A percentile compares a stretch with the other conserved stretches of the same genome.
phyloP scores from a whole-genome alignment of 176 grass and related monocot genomes.

The Cenchrus fungigraminus region DNA sequence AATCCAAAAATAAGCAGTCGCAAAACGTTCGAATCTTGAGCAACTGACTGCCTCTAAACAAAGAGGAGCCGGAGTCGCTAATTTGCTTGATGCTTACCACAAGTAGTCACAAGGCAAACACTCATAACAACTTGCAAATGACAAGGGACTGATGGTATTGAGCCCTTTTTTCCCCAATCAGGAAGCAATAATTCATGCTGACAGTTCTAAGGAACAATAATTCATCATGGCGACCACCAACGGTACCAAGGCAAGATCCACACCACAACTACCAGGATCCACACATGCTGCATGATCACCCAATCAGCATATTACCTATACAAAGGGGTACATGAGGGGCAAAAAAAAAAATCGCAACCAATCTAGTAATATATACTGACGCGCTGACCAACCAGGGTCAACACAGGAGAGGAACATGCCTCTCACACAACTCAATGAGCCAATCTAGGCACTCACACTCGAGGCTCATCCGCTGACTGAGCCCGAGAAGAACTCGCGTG shows the following conservation, averaged over 20 bases:
- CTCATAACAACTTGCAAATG: conserved; percentile 13
- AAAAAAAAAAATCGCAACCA: conserved; percentile 7
- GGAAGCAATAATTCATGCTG: conserved; percentile 28
- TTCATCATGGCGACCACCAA: conserved; percentile 44
- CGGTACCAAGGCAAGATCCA: conserved; percentile 43
- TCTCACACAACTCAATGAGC: conserved; percentile 32
- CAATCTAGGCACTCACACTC: conserved; percentile 14
- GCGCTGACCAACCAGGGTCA: conserved; percentile 53
- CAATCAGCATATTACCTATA: conserved; percentile 24
- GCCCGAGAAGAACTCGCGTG: conserved; percentile 33
- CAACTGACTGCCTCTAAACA: background rate
- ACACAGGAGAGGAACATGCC: conserved; percentile 23
- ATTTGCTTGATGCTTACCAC: conserved; percentile 17
- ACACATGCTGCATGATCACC: conserved; percentile 41
- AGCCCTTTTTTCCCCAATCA: conserved; percentile 3
- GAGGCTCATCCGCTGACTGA: background rate
- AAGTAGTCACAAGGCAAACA: background rate
- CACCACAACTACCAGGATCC: conserved; percentile 30
- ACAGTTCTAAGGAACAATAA: background rate
- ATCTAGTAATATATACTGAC: background rate
- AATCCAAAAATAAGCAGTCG: background rate
- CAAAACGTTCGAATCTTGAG: conserved; percentile 8
- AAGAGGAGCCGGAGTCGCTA: background rate
- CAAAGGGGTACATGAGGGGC: background rate
- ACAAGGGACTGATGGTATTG: conserved; percentile 15